Evolutionary conservation across 2,329 filamentous ascomycete genomes (phyloP).

Genomic region (Helotiales sp.): DNA sequence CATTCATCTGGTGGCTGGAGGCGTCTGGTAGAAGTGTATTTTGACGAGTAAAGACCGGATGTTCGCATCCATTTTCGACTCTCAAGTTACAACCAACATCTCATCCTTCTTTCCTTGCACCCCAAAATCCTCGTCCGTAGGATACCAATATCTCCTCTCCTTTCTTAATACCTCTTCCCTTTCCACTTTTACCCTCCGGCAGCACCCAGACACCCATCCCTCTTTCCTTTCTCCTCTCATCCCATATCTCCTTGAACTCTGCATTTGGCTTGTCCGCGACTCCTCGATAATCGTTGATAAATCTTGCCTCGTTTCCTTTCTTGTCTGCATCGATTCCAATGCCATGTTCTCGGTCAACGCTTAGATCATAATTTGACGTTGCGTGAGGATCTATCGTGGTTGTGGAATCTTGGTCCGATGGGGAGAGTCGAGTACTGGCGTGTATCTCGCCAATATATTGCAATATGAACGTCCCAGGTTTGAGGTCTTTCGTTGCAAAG

Average conservation of each 20-base stretch:
- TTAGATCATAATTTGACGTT: slow-evolving; percentile 64
- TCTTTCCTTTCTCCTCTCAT: slow-evolving; percentile 49
- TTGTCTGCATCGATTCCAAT: slow-evolving; percentile 60
- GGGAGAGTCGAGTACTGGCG: slow-evolving; percentile 26
- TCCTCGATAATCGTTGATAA: slow-evolving; percentile 67
- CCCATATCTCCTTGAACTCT: slow-evolving; percentile 61
- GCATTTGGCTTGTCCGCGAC: slow-evolving; percentile 40
- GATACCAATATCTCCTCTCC: slow-evolving; percentile 66
- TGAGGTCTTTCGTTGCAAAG: slow-evolving; percentile 55
- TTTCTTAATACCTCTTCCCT: slow-evolving; percentile 47
- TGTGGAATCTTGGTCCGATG: slow-evolving; percentile 1
- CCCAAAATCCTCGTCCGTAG: slow-evolving; percentile 69
- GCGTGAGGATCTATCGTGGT: slow-evolving; percentile 35
- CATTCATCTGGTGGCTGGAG: too few species aligned
- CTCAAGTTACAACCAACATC: too few species aligned
- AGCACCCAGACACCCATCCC: slow-evolving; percentile 61
- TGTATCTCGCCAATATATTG: slow-evolving; percentile 63
- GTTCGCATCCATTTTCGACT: too few species aligned
- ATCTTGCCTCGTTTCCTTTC: slow-evolving; percentile 63
- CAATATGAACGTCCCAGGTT: slow-evolving; percentile 57
- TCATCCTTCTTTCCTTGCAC: slow-evolving; percentile 44
- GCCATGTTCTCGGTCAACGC: slow-evolving; percentile 56
- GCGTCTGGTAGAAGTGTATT: too few species aligned
- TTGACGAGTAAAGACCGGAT: too few species aligned
- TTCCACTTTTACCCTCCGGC: slow-evolving; percentile 43